These are phyloP conservation scores for Saccharomycopsis crataegensis DNA, from an alignment of 1,139 yeast genomes.

Conservation along the genomic window DNA sequence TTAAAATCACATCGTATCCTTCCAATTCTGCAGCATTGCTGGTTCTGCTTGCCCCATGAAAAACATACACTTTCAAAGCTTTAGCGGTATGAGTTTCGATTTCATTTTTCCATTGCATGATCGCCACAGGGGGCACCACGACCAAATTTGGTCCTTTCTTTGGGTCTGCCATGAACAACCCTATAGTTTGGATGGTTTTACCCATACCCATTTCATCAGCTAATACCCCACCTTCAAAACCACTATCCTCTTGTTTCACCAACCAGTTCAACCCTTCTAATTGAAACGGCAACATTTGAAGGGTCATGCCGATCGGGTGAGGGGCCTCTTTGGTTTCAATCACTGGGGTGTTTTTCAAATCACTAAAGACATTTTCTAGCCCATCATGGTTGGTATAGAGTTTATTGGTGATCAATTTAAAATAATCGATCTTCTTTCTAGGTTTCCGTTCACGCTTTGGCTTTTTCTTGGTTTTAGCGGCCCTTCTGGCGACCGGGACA, in stretches of 20 bases:
- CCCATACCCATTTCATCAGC: conserved; percentile 99
- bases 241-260: conserved; percentile 67
- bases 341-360: conserved; percentile 42
- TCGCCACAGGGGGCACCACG: conserved; percentile 94
- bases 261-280: conserved; percentile 92
- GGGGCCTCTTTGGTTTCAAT: conserved; percentile 52
- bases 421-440: conserved; percentile 58
- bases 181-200: conserved; percentile 91
- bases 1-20: conserved; percentile 72
- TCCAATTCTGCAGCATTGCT: conserved; percentile 46
- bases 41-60: conserved; percentile 79
- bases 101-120: conserved; percentile 96
- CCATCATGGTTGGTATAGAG: conserved; percentile 74
- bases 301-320: conserved; percentile 76
- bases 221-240: conserved; percentile 82
- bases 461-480: conserved; percentile 24
- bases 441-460: conserved; percentile 27
- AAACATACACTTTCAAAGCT: conserved; percentile 56
- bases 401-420: conserved; percentile 55
- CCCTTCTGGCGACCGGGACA: conserved; percentile 20
- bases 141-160: conserved; percentile 72
- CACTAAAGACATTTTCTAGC: conserved; percentile 61
- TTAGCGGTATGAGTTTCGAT: conserved; percentile 78
- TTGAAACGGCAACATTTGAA: conserved; percentile 80
- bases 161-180: conserved; percentile 66